Conservation (phyloP, 2,329 filamentous ascomycete species). For the Alternaria postmessia region DNA sequence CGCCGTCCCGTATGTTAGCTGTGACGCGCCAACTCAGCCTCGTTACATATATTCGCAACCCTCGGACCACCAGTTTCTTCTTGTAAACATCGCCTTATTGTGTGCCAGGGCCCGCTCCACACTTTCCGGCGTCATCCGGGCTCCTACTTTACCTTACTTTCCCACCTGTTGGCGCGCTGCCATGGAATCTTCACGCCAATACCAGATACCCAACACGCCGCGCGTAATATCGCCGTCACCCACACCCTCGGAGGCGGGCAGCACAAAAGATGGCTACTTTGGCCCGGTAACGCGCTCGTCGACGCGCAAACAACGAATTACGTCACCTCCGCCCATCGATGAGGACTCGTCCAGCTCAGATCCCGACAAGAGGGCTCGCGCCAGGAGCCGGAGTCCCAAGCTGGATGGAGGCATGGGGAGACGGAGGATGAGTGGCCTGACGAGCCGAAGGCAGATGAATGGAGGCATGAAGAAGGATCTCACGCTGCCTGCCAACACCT, state of each 20-base stretch:
- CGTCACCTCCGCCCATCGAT: constrained; percentile 67
- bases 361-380: constrained; percentile 66
- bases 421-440: constrained; percentile 62
- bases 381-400: constrained; percentile 70
- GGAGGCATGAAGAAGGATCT: constrained; percentile 50
- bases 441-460: constrained; percentile 55
- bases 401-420: constrained; percentile 47
- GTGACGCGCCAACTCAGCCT: constrained; percentile 29
- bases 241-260: constrained; percentile 54
- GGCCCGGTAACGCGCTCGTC: constrained; percentile 81
- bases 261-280: constrained; percentile 68
- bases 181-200: constrained; percentile 59
- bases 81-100: constrained; percentile 37
- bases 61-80: constrained; percentile 25
- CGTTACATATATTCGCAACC: constrained; percentile 18
- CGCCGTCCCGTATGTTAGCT: constrained; percentile 23
- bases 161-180: constrained; percentile 47
- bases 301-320: constrained; percentile 64
- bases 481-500: constrained; percentile 52
- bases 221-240: constrained; percentile 91
- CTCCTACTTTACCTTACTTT: constrained; percentile 68
- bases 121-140: constrained; percentile 65
- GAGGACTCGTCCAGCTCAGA: constrained; percentile 67
- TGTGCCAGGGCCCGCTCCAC: constrained; percentile 44
- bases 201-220: constrained; percentile 76